Evolutionary conservation across 179 eudicot genomes (phyloP).

Genomic region (Carnegiea gigantea): DNA sequence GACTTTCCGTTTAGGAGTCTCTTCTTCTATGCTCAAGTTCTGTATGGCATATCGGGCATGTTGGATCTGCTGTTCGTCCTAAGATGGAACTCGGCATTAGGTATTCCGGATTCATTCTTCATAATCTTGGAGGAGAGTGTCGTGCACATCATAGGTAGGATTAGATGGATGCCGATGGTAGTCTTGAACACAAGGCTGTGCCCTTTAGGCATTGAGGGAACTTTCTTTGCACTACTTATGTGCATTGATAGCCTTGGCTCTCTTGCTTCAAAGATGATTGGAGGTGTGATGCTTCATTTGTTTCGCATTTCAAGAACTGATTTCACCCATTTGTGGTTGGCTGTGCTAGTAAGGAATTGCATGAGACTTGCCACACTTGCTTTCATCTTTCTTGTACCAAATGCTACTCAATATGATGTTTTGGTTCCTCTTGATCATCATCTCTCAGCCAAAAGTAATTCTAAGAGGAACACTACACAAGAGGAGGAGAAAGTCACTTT

Average conservation of each 20-base stretch:
- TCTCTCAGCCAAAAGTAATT: slow-evolving; percentile 1
- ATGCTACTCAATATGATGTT: slow-evolving; percentile 27
- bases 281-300: slow-evolving; percentile 45
- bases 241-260: slow-evolving; percentile 56
- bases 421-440: slow-evolving; percentile 25
- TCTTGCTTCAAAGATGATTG: slow-evolving; percentile 43
- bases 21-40: slow-evolving; percentile 46
- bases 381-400: slow-evolving; percentile 42
- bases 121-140: slow-evolving; percentile 47
- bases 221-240: slow-evolving; percentile 54
- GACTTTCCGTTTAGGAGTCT: slow-evolving; percentile 40
- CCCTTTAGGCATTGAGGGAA: slow-evolving; percentile 64
- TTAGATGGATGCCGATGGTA: slow-evolving; percentile 62
- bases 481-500: slow-evolving; percentile 19
- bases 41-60: slow-evolving; percentile 45
- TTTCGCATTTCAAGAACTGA: slow-evolving; percentile 49
- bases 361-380: slow-evolving; percentile 43
- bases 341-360: slow-evolving; percentile 43
- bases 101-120: slow-evolving; percentile 53
- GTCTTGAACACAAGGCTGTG: slow-evolving; percentile 52
- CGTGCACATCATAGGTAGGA: slow-evolving; percentile 31
- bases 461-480: not conserved
- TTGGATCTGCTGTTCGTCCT: slow-evolving; percentile 52
- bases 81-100: slow-evolving; percentile 44
- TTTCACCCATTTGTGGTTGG: slow-evolving; percentile 52